Evolutionary conservation across 805 yeast species (phyloP).

Genomic region (Zygosaccharomyces bisporus): DNA sequence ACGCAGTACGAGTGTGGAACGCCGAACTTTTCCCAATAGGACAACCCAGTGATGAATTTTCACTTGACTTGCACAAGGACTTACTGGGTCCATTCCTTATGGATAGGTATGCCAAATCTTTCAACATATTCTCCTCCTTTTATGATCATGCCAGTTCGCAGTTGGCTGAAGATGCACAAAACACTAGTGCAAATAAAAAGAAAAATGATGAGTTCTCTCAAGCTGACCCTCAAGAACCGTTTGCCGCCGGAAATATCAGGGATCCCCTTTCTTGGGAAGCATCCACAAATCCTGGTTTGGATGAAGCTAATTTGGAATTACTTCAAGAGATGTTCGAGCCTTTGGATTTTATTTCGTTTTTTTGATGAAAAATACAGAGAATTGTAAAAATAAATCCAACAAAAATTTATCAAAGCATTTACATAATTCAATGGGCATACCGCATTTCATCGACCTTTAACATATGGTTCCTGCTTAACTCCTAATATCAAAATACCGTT

Average conservation of each 20-base stretch:
- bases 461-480: not conserved
- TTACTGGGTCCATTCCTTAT: constrained; percentile 13
- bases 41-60: constrained; percentile 12
- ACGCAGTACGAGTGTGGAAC: constrained; percentile 21
- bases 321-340: constrained; percentile 31
- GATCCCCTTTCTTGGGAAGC: not conserved
- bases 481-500: constrained; percentile 13
- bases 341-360: constrained; percentile 28
- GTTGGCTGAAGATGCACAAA: constrained; percentile 17
- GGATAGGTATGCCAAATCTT: constrained; percentile 15
- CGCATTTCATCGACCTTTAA: too few relatives aligned
- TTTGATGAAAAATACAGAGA: constrained; percentile 8
- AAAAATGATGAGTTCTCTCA: not conserved
- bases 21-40: constrained; percentile 19
- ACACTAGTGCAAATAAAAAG: constrained; percentile 5
- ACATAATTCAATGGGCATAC: too few relatives aligned
- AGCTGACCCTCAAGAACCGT: not conserved
- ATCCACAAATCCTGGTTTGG: constrained; percentile 8
- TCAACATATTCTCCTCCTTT: constrained; percentile 28
- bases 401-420: not conserved
- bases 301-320: constrained; percentile 18
- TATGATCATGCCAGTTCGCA: constrained; percentile 25
- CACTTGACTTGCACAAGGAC: constrained; percentile 19
- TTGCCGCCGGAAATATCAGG: not conserved
- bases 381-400: not conserved